Percentiles rank a stretch among this genome's conserved stretches.
phyloP scores from a whole-genome alignment of 148 eudicot genomes.

The Silene conica region DNA sequence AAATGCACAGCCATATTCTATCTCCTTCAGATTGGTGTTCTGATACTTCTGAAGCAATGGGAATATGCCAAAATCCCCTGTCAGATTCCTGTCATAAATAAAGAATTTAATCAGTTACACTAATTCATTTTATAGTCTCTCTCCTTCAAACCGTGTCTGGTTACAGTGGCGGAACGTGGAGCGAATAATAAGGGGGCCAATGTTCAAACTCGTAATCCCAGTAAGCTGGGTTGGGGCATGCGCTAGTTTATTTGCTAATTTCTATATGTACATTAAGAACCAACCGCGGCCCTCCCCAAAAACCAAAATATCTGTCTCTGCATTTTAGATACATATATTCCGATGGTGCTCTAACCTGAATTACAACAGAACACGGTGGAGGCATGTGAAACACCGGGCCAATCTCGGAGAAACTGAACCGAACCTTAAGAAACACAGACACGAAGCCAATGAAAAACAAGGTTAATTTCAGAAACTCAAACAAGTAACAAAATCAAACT shows the following conservation, averaged over 20 bases:
- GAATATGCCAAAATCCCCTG: slow-evolving; percentile 91
- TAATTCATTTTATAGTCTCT: neutral
- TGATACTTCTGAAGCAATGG: slow-evolving; percentile 62
- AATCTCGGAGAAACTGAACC: slow-evolving; percentile 60
- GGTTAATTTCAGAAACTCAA: neutral
- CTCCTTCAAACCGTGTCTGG: neutral
- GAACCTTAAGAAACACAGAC: slow-evolving; percentile 49
- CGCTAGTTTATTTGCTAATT: too few relatives aligned
- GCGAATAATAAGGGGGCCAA: too few relatives aligned
- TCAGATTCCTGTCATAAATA: slow-evolving; percentile 58
- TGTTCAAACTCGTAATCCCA: too few relatives aligned
- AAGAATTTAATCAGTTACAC: neutral
- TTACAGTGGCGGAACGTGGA: too few relatives aligned
- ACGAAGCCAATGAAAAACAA: slow-evolving; percentile 4
- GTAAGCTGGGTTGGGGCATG: too few relatives aligned
- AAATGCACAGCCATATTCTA: slow-evolving; percentile 69
- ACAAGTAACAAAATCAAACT: neutral
- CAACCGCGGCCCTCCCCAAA: too few relatives aligned
- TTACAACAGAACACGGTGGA: slow-evolving; percentile 83
- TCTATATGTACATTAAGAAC: too few relatives aligned
- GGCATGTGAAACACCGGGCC: slow-evolving; percentile 89
- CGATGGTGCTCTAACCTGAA: slow-evolving; percentile 54
- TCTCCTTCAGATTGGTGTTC: slow-evolving; percentile 57
- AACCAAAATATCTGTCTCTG: too few relatives aligned
- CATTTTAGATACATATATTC: neutral